Percentiles rank a stretch among this genome's conserved stretches.
Conservation (phyloP, 2,329 filamentous ascomycete genomes). For the Trichoderma atrobrunneum region DNA sequence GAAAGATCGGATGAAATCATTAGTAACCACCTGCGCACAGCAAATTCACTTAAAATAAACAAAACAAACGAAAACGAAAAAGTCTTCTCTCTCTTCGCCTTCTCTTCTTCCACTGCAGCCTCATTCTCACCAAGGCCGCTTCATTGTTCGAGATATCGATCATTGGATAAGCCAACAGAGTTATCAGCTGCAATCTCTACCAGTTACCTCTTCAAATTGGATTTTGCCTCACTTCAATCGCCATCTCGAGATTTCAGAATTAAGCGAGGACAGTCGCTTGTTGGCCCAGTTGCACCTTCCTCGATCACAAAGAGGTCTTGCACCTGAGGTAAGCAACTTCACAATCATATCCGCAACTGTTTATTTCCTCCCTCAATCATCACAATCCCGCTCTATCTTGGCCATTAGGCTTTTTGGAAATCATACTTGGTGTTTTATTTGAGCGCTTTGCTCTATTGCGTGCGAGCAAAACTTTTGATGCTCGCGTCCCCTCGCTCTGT, state of each 20-base stretch:
- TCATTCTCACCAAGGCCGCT: neutral
- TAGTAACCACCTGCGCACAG: neutral
- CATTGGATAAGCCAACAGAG: constrained; percentile 2
- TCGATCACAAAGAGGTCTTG: neutral
- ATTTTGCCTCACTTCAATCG: neutral
- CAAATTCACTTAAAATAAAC: neutral
- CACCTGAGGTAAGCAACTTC: neutral
- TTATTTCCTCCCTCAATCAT: neutral
- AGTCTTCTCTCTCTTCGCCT: neutral
- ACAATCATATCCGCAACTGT: neutral
- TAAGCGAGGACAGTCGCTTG: neutral
- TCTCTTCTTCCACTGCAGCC: neutral
- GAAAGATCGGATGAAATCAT: neutral
- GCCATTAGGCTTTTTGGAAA: neutral
- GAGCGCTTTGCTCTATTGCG: neutral
- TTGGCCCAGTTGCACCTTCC: neutral
- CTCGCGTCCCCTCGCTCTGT: neutral
- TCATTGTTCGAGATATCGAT: neutral
- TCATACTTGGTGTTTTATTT: neutral
- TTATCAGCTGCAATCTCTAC: neutral
- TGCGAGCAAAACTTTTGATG: neutral
- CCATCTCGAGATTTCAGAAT: neutral
- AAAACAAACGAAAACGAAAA: neutral
- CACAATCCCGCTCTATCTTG: neutral
- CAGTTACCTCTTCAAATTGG: neutral